phyloP scores from a whole-genome alignment of 305 asterid genomes.

The Andrographis paniculata region DNA sequence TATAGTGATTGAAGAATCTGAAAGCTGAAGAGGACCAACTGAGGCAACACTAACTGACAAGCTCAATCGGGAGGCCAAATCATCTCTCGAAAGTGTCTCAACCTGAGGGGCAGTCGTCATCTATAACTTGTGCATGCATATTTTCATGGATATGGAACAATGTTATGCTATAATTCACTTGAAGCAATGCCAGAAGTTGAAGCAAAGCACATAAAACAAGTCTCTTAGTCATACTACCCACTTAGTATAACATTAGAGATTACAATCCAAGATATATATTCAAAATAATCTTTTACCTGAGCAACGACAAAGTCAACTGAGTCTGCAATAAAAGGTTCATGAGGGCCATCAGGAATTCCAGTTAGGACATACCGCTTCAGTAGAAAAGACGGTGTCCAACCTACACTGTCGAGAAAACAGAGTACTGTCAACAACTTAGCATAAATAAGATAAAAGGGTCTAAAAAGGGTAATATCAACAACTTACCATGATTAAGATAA shows the following conservation, averaged over 20 bases:
- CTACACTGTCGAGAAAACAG: conserved; percentile 54
- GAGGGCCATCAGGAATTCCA: conserved; percentile 92
- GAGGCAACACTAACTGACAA: conserved; percentile 72
- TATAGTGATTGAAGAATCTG: conserved; percentile 74
- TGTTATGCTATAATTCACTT: background rate
- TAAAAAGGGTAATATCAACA: background rate
- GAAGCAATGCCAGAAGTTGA: background rate
- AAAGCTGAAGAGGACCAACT: conserved; percentile 71
- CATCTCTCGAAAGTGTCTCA: conserved; percentile 79
- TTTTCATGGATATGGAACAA: background rate
- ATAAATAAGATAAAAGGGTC: conserved; percentile 8
- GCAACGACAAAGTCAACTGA: conserved; percentile 96
- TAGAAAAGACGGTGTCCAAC: conserved; percentile 89
- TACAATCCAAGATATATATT: background rate
- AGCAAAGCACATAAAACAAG: background rate
- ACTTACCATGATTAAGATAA: background rate
- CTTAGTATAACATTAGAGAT: conserved; percentile 3
- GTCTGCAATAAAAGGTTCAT: conserved; percentile 95
- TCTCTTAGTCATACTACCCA: background rate
- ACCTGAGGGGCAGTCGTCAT: conserved; percentile 47
- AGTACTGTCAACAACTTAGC: conserved; percentile 20
- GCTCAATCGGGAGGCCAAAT: conserved; percentile 88
- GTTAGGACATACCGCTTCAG: conserved; percentile 80
- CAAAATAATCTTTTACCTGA: conserved; percentile 46
- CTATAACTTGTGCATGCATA: conserved; percentile 13